phyloP scores from a whole-genome alignment of 805 yeast species.

The Cyberlindnera meyerae region DNA sequence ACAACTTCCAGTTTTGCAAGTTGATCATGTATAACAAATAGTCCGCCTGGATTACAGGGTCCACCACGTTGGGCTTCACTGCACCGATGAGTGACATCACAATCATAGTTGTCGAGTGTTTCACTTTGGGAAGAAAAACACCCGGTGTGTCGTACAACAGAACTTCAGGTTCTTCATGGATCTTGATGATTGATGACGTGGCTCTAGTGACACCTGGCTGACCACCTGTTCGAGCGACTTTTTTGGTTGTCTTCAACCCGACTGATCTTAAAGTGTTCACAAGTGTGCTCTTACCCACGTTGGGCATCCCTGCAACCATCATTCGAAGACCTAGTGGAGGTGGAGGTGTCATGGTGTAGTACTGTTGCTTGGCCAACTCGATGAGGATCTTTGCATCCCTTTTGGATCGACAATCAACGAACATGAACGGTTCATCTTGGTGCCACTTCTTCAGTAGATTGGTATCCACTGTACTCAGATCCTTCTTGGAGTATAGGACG shows the following conservation, averaged over 20 bases:
- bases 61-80: slow-evolving; percentile 62
- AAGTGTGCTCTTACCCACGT: slow-evolving; percentile 91
- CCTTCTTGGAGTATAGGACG: slow-evolving; percentile 76
- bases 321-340: slow-evolving; percentile 82
- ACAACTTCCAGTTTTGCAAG: slow-evolving; percentile 37
- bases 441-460: slow-evolving; percentile 46
- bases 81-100: slow-evolving; percentile 71
- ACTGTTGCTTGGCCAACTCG: slow-evolving; percentile 41
- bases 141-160: slow-evolving; percentile 90
- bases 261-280: slow-evolving; percentile 63
- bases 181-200: slow-evolving; percentile 69
- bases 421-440: slow-evolving; percentile 40
- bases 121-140: slow-evolving; percentile 73
- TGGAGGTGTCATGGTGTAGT: slow-evolving; percentile 47
- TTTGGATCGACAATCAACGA: slow-evolving; percentile 53
- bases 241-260: slow-evolving; percentile 33
- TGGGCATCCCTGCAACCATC: slow-evolving; percentile 91
- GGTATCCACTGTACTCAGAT: slow-evolving; percentile 45
- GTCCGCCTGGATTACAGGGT: slow-evolving; percentile 84
- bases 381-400: slow-evolving; percentile 48
- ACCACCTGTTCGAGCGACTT: slow-evolving; percentile 82
- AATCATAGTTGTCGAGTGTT: slow-evolving; percentile 64
- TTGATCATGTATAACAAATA: slow-evolving; percentile 73
- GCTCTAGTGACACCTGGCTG: slow-evolving; percentile 86
- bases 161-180: slow-evolving; percentile 57